Evolutionary conservation across 257 asterid species (phyloP).

Genomic region (Echites panduratus): DNA sequence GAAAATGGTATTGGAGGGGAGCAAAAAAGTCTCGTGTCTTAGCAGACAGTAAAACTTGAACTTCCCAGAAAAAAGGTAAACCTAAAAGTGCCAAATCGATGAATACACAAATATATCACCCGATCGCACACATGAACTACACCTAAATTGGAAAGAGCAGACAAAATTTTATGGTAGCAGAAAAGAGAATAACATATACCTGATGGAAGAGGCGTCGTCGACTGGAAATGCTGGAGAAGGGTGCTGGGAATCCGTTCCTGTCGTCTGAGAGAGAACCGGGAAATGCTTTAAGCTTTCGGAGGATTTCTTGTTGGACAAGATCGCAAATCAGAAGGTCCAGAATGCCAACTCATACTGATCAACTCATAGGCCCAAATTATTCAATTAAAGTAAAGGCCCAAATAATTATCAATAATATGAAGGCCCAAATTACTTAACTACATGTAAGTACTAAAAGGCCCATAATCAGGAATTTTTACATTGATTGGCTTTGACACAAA

Average conservation of each 20-base stretch:
- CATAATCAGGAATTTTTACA: too few species aligned
- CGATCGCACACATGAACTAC: background rate
- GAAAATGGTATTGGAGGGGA: background rate
- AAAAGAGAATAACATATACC: background rate
- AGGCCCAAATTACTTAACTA: too few species aligned
- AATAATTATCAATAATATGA: too few species aligned
- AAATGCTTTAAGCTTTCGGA: background rate
- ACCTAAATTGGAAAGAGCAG: background rate
- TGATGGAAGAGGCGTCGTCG: background rate
- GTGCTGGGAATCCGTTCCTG: background rate
- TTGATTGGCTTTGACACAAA: too few species aligned
- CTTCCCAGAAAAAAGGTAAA: background rate
- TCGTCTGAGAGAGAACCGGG: background rate
- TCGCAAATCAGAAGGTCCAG: background rate
- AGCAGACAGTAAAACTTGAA: background rate
- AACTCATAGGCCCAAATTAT: background rate
- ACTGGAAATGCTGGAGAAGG: background rate
- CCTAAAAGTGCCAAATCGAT: background rate
- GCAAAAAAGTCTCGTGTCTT: background rate
- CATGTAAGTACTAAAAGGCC: too few species aligned
- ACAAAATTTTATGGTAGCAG: background rate
- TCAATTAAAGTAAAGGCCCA: too few species aligned
- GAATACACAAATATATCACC: background rate
- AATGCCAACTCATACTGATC: too few species aligned
- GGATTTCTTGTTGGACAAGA: conserved; percentile 16